Evolutionary conservation across 2,329 filamentous ascomycete species (phyloP).

Genomic region (Cordyceps javanica): DNA sequence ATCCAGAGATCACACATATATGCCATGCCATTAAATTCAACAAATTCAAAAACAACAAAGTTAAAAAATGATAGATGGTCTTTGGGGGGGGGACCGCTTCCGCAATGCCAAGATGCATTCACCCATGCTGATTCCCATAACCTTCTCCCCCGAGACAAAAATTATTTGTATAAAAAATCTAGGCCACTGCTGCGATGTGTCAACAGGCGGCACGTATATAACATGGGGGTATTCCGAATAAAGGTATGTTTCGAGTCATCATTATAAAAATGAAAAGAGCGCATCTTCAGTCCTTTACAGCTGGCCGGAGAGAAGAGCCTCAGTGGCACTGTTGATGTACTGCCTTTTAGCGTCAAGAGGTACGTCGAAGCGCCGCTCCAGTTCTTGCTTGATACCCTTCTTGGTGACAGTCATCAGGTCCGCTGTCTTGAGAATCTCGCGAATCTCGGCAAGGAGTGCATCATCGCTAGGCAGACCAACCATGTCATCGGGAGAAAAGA

Average conservation of each 20-base stretch:
- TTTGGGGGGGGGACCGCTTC: not conserved
- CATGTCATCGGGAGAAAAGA: conserved; percentile 60
- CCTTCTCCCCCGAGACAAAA: not conserved
- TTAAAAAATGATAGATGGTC: not conserved
- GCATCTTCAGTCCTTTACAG: conserved; percentile 40
- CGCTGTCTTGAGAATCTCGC: conserved; percentile 83
- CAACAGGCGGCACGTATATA: conserved; percentile 10
- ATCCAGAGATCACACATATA: not conserved
- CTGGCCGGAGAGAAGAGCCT: conserved; percentile 72
- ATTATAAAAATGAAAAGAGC: not conserved
- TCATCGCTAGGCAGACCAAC: conserved; percentile 79
- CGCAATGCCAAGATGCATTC: not conserved
- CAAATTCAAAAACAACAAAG: not conserved
- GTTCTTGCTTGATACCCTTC: conserved; percentile 92
- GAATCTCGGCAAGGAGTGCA: conserved; percentile 83
- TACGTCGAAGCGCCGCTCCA: conserved; percentile 85
- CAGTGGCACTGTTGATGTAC: conserved; percentile 88
- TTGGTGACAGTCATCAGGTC: conserved; percentile 98
- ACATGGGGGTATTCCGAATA: conserved; percentile 7
- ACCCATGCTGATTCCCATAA: not conserved
- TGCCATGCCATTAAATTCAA: not conserved
- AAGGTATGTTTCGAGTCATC: not conserved
- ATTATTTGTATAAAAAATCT: not conserved
- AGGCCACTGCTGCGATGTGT: conserved; percentile 8
- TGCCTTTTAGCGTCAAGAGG: conserved; percentile 79